Percentiles rank a stretch among this genome's conserved stretches.
These are phyloP conservation scores for Alternaria consortialis DNA, from an alignment of 2,329 filamentous ascomycete genomes.

Conservation along the genomic window DNA sequence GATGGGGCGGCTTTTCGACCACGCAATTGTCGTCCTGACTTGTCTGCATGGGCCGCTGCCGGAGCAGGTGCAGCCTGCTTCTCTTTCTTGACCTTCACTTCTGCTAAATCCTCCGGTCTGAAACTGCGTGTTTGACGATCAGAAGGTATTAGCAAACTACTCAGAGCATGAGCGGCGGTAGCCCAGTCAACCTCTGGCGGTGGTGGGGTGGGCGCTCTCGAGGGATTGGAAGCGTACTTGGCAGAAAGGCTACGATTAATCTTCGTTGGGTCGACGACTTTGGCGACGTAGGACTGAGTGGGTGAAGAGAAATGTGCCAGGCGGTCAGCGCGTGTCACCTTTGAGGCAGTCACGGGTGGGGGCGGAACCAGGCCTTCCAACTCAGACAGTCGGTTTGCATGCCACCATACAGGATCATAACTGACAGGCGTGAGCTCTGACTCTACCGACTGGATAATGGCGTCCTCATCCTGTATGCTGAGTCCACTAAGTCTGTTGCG, in stretches of 20 bases:
- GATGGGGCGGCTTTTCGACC: conserved; percentile 68
- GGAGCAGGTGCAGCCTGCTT: conserved; percentile 49
- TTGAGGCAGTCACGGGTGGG: conserved; percentile 59
- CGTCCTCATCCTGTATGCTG: conserved; percentile 38
- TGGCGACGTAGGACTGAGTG: conserved; percentile 86
- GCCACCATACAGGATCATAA: conserved; percentile 59
- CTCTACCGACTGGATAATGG: conserved; percentile 29
- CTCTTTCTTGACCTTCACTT: conserved; percentile 67
- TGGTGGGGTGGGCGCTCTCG: conserved; percentile 68
- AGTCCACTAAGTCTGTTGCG: conserved; percentile 59
- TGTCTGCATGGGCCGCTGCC: conserved; percentile 53
- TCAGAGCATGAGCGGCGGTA: conserved; percentile 82
- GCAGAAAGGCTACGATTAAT: conserved; percentile 71
- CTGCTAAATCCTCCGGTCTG: conserved; percentile 77
- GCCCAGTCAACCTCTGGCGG: conserved; percentile 87
- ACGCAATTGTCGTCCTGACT: conserved; percentile 70
- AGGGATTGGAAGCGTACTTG: conserved; percentile 44
- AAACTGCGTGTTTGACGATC: conserved; percentile 79
- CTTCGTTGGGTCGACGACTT: conserved; percentile 73
- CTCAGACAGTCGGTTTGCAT: conserved; percentile 41
- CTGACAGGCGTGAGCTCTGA: conserved; percentile 28
- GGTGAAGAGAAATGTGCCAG: conserved; percentile 82
- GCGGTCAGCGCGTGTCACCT: conserved; percentile 66
- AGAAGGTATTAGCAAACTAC: conserved; percentile 80
- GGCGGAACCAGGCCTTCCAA: conserved; percentile 48